A percentile compares a stretch with the other conserved stretches of the same genome.
phyloP scores from a whole-genome alignment of 192 early-diverging fungal genomes.

The Lobosporangium transversale region DNA sequence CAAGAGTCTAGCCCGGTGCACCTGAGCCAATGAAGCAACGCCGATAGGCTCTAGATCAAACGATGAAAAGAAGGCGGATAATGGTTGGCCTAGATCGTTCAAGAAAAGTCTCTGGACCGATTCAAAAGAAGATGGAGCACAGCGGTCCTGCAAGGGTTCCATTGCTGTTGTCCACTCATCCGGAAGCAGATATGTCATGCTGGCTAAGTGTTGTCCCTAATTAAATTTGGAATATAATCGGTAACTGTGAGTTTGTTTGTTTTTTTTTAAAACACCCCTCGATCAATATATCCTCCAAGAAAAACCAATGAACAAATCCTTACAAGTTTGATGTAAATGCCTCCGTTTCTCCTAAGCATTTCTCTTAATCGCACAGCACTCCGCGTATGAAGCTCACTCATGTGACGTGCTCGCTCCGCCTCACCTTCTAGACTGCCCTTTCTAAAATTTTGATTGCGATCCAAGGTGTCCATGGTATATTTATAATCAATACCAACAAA shows the following conservation, averaged over 20 bases:
- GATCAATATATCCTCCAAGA: no score
- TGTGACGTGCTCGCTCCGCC: conserved; percentile 19
- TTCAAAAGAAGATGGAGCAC: conserved; percentile 76
- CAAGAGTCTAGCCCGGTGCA: conserved; percentile 81
- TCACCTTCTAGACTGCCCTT: conserved; percentile 31
- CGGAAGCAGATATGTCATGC: conserved; percentile 80
- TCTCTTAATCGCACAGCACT: conserved; percentile 42
- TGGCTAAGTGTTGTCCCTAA: conserved; percentile 51
- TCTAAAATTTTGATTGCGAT: conserved; percentile 28
- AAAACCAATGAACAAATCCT: conserved; percentile 4
- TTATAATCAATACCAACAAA: conserved; percentile 43
- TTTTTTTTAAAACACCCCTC: neutral
- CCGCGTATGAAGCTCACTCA: conserved; percentile 38
- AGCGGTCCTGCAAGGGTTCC: conserved; percentile 83
- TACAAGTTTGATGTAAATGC: conserved; percentile 53
- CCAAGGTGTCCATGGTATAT: conserved; percentile 42
- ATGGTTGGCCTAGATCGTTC: conserved; percentile 70
- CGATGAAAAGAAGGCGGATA: conserved; percentile 73
- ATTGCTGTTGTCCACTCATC: conserved; percentile 90
- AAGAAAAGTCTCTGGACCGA: conserved; percentile 77
- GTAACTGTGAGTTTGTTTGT: neutral
- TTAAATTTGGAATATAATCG: neutral
- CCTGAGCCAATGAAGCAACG: conserved; percentile 95
- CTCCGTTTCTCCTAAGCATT: conserved; percentile 43
- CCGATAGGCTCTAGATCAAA: conserved; percentile 90